phyloP scores from a whole-genome alignment of 2,329 filamentous ascomycete genomes.

The Trichoderma oligosporum region DNA sequence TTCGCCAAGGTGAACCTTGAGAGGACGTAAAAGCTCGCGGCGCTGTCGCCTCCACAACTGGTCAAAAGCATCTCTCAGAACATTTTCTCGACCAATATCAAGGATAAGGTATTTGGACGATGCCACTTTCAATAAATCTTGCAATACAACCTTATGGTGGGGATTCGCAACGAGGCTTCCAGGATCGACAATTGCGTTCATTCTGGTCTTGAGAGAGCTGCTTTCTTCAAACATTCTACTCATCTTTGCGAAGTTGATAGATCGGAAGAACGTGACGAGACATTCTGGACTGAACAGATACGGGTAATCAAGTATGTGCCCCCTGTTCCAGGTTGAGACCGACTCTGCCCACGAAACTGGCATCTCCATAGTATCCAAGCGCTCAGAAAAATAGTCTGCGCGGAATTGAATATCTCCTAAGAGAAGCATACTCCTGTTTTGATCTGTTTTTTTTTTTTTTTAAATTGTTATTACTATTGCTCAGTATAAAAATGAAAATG shows the following conservation, averaged over 20 bases:
- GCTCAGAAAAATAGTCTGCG: slow-evolving; percentile 70
- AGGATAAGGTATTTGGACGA: slow-evolving; percentile 69
- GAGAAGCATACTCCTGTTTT: slow-evolving; percentile 59
- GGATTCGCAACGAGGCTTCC: slow-evolving; percentile 53
- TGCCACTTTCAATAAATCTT: slow-evolving; percentile 61
- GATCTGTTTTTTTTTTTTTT: slow-evolving; percentile 44
- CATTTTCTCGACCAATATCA: slow-evolving; percentile 61
- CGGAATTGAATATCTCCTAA: slow-evolving; percentile 67
- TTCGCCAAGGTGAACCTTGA: slow-evolving; percentile 84
- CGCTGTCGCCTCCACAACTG: slow-evolving; percentile 85
- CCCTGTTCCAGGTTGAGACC: slow-evolving; percentile 55
- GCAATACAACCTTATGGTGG: slow-evolving; percentile 58
- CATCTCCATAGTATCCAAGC: slow-evolving; percentile 70
- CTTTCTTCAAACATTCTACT: slow-evolving; percentile 71
- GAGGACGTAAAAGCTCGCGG: slow-evolving; percentile 74
- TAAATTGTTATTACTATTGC: slow-evolving; percentile 19
- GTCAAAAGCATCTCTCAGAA: slow-evolving; percentile 73
- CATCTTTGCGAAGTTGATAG: slow-evolving; percentile 86
- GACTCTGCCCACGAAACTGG: slow-evolving; percentile 68
- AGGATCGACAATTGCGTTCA: slow-evolving; percentile 53
- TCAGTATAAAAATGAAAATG: not conserved
- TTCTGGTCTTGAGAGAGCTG: slow-evolving; percentile 52
- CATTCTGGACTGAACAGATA: slow-evolving; percentile 73
- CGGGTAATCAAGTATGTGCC: slow-evolving; percentile 75
- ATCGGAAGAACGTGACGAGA: slow-evolving; percentile 78